Percentiles rank a stretch among this genome's conserved stretches.
Evolutionary conservation across 2,329 filamentous ascomycete species (phyloP).

Genomic region (Alternaria sp.): DNA sequence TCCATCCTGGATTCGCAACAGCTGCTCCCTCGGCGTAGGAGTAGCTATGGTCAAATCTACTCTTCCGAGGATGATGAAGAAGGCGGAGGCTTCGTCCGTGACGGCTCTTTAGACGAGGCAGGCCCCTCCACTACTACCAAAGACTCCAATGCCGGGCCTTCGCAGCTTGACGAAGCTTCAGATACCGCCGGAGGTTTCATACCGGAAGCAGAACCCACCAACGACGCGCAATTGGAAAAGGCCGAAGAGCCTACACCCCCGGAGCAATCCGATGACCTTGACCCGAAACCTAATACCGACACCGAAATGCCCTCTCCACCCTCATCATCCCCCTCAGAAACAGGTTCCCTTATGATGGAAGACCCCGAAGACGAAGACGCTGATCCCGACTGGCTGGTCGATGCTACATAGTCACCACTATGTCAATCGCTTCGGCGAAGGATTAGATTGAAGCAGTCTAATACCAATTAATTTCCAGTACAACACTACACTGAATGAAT

Average conservation of each 20-base stretch:
- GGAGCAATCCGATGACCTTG: not conserved
- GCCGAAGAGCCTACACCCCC: not conserved
- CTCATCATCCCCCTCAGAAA: constrained; percentile 45
- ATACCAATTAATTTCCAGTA: not conserved
- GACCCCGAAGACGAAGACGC: constrained; percentile 71
- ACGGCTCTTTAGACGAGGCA: constrained; percentile 3
- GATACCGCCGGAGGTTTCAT: constrained; percentile 22
- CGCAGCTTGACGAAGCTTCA: constrained; percentile 43
- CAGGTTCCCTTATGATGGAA: constrained; percentile 62
- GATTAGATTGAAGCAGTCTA: not conserved
- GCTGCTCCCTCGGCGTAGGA: constrained; percentile 29
- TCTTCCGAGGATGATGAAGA: constrained; percentile 32
- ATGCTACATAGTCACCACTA: constrained; percentile 14
- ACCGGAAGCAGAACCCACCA: not conserved
- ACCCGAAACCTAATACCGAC: not conserved
- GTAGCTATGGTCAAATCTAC: constrained; percentile 34
- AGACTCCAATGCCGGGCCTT: constrained; percentile 45
- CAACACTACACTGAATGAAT: not conserved
- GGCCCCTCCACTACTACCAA: not conserved
- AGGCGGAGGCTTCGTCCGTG: constrained; percentile 26
- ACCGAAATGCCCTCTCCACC: constrained; percentile 2
- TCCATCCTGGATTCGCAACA: constrained; percentile 37
- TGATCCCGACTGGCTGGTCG: constrained; percentile 67
- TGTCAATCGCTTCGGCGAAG: not conserved
- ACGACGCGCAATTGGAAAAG: not conserved